Percentiles rank a stretch among this genome's conserved stretches.
Conservation (phyloP, 768 basidiomycete species). For the Russula lepida region DNA sequence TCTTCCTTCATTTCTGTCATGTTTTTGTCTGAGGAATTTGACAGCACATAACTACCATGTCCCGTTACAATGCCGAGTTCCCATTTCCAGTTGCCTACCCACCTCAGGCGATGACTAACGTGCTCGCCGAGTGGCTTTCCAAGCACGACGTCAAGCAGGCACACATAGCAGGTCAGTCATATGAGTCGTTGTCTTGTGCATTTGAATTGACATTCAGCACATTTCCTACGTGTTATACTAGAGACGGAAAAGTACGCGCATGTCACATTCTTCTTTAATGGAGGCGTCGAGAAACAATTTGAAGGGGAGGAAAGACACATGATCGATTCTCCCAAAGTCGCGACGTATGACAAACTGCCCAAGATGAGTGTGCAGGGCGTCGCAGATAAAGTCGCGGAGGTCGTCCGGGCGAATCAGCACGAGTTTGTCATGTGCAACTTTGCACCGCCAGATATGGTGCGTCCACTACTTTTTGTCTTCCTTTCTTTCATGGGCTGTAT, state of each 20-base stretch:
- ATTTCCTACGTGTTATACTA: constrained; percentile 19
- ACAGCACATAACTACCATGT: constrained; percentile 89
- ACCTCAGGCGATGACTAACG: constrained; percentile 90
- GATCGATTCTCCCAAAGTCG: constrained; percentile 88
- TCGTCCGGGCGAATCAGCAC: constrained; percentile 57
- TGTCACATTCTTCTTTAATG: constrained; percentile 98
- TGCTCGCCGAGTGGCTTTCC: constrained; percentile 85
- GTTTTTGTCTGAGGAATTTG: background rate
- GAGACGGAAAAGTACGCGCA: constrained; percentile 99
- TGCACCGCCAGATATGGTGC: constrained; percentile 92
- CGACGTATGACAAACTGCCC: constrained; percentile 88
- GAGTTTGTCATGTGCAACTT: constrained; percentile 98
- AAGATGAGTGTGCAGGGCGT: constrained; percentile 85
- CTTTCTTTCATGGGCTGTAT: background rate
- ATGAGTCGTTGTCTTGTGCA: background rate
- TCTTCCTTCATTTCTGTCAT: background rate
- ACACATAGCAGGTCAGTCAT: constrained; percentile 66
- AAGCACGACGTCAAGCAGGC: constrained; percentile 76
- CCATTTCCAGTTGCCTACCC: constrained; percentile 88
- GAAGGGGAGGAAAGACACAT: constrained; percentile 72
- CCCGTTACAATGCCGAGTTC: constrained; percentile 85
- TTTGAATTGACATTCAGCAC: background rate
- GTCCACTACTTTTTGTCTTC: constrained; percentile 15
- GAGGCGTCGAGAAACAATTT: constrained; percentile 91
- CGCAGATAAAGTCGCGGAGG: constrained; percentile 86